Base-by-base conservation (phyloP, 1,284 basidiomycete species). In the Pseudozyma tsukubaensis region DNA sequence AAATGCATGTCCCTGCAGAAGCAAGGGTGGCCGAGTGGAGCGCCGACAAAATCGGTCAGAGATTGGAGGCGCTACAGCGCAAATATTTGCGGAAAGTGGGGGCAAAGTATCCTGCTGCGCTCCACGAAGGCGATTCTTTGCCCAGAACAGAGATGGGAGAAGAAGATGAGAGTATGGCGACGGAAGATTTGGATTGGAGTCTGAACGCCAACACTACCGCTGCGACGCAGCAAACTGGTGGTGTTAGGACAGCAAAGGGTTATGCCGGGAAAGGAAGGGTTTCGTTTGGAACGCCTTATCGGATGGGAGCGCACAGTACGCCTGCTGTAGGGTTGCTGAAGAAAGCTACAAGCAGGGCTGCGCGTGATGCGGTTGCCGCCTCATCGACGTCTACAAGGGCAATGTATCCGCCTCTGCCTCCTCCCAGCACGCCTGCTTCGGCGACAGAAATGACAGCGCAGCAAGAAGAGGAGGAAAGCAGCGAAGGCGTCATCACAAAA, bases 291-390 rank as follows among this genome's bases (percentile, higher is more conserved):
- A 76, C 73, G 16, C 73, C 73, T 1, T 76, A 68, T 21, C 34
- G 73, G 1, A 72, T 49, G 40, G 69, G 73, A 16, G 61, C 65
- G 36, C 73, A 76, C 45, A 72, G 69, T 21, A 76, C 73, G 19
- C 73, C 73, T 21, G 63, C 63, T 8, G 59, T 42, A 2, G 60
- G 59, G 0, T 32, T 67, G 53, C 44, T 59, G 11, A 65, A 59
- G 24, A 57, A 45, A 16, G 60, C 67, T 5, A 70, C 67, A 0
- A 39, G 49, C 14, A 21, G 56, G 14, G 60, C 66, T 3, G 56
- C 58, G 0, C 7, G 44, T 16, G 42, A 35, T 32, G 45, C 50
- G 40, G 35, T 32, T 19, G 40, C 57, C 24, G 24, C 24, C 24
- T 29, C 24, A 19, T 12, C 45, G 54, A n/a, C 24, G 36, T 18